Conservation (phyloP, 164 flowering plant species). For the Saururus chinensis region DNA sequence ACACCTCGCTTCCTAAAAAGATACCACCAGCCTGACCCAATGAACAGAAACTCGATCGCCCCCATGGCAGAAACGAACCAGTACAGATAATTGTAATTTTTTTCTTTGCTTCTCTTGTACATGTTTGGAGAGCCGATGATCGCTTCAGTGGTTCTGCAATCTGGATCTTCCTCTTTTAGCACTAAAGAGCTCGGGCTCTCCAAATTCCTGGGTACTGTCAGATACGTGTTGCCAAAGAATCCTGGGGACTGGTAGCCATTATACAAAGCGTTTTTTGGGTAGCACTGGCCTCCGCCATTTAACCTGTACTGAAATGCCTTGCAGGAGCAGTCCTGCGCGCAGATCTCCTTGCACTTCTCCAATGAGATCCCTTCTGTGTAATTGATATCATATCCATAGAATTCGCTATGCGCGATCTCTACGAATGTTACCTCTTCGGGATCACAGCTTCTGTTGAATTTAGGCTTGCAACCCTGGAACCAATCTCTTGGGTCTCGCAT, state of each 20-base stretch:
- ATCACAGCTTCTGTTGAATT: constrained; percentile 2
- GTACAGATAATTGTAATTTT: constrained; percentile 5
- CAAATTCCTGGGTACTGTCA: constrained; percentile 5
- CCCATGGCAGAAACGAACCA: constrained; percentile 9
- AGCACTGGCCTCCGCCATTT: constrained; percentile 8
- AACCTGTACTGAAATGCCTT: constrained; percentile 8
- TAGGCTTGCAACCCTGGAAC: constrained; percentile 15
- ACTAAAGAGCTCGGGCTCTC: background rate
- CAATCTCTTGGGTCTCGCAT: constrained; percentile 12
- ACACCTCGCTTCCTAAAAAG: constrained; percentile 1
- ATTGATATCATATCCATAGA: constrained; percentile 13
- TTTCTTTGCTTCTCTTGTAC: background rate
- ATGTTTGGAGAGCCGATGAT: background rate
- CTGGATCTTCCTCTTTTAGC: background rate
- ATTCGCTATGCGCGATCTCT: constrained; percentile 13
- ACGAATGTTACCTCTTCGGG: constrained; percentile 3
- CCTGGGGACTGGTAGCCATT: constrained; percentile 6
- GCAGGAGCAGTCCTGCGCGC: constrained; percentile 10
- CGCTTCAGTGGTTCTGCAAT: background rate
- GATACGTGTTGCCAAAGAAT: constrained; percentile 3
- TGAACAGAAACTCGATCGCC: constrained; percentile 9
- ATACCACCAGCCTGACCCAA: constrained; percentile 10
- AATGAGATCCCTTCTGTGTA: background rate
- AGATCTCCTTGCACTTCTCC: constrained; percentile 10
- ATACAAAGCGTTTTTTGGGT: constrained; percentile 6